Conservation (phyloP, 2,329 filamentous ascomycete genomes). For the Pseudogymnoascus sp. region DNA sequence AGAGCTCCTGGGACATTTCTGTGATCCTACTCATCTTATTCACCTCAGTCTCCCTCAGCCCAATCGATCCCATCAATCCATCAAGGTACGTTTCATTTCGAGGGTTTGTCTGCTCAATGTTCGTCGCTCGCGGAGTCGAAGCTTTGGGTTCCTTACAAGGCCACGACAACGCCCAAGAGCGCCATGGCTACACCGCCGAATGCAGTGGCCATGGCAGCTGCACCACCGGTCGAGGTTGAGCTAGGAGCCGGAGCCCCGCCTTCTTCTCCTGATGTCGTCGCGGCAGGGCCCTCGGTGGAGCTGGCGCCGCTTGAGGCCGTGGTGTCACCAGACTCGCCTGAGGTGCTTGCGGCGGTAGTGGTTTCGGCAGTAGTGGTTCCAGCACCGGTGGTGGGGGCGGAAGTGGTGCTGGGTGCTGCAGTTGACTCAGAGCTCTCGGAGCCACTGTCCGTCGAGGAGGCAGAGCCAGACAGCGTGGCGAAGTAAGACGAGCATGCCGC, state of each 20-base stretch:
- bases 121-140: not conserved
- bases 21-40: not conserved
- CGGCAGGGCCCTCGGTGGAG: not conserved
- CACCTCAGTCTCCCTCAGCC: not conserved
- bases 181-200: not conserved
- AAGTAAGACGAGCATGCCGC: not conserved
- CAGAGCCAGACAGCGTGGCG: not conserved
- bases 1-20: not conserved
- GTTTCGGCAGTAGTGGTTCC: not conserved
- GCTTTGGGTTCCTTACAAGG: not conserved
- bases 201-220: constrained; percentile 3
- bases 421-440: not conserved
- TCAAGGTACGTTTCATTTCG: not conserved
- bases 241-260: not conserved
- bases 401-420: not conserved
- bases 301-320: not conserved
- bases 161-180: not conserved
- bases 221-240: not conserved
- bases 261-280: not conserved
- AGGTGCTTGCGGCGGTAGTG: not conserved
- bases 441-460: not conserved
- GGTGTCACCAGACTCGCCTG: not conserved
- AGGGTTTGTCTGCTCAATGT: not conserved
- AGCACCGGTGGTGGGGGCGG: not conserved
- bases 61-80: not conserved